Conservation (phyloP, 768 basidiomycete genomes). For the Fistulinella prunicolor region DNA sequence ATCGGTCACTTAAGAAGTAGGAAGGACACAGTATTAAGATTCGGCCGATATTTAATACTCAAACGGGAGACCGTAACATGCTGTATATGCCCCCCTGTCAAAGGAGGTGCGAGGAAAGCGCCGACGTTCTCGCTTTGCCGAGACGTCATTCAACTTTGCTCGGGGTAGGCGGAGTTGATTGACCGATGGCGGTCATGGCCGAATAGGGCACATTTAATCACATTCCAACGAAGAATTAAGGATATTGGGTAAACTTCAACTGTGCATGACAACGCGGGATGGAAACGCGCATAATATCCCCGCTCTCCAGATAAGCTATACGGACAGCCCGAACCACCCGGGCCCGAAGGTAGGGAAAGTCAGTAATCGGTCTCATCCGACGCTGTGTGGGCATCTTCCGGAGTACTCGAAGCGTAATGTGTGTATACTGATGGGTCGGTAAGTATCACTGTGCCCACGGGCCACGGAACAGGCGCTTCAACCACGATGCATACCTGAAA, state of each 20-base stretch:
- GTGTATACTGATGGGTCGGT: background rate
- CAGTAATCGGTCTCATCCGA: too few relatives aligned
- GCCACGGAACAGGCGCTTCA: too few relatives aligned
- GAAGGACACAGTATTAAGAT: too few relatives aligned
- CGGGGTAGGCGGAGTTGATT: background rate
- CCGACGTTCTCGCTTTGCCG: constrained; percentile 12
- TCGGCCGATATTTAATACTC: background rate
- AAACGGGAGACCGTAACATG: background rate
- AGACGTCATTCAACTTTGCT: background rate
- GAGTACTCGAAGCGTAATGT: background rate
- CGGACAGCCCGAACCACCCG: background rate
- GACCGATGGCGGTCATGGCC: constrained; percentile 4
- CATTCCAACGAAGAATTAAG: background rate
- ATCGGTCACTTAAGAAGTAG: constrained; percentile 15
- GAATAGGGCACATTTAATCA: too few relatives aligned
- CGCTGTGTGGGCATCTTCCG: background rate
- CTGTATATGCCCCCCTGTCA: constrained; percentile 10
- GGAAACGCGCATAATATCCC: constrained; percentile 8
- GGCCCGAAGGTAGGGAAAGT: background rate
- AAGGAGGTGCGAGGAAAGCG: constrained; percentile 9
- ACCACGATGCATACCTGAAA: constrained; percentile 12
- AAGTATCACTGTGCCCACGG: too few relatives aligned
- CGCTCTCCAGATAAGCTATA: background rate
- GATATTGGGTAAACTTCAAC: background rate
- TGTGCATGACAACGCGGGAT: constrained; percentile 5